These are phyloP conservation scores for Irpex sp. DNA, from an alignment of 1,284 basidiomycete genomes.

Conservation along the genomic window DNA sequence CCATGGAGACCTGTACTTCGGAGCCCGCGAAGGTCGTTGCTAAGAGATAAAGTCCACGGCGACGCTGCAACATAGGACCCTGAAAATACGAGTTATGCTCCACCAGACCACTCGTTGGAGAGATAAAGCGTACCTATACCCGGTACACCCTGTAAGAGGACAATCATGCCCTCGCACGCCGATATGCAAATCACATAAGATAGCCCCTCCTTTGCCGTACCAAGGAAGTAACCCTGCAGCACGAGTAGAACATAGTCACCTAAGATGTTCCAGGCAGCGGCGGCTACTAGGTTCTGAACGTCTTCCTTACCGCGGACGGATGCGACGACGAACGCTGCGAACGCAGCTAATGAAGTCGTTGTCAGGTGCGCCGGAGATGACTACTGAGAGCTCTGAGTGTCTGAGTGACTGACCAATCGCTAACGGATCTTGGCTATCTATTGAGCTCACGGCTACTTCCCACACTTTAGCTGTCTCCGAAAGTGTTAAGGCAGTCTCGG, in stretches of 20 bases:
- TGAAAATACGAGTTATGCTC: background rate
- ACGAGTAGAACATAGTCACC: constrained; percentile 46
- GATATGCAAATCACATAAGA: constrained; percentile 44
- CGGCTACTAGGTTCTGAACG: constrained; percentile 34
- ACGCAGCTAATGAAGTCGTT: constrained; percentile 36
- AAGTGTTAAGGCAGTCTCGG: background rate
- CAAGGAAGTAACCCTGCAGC: constrained; percentile 36
- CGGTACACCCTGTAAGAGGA: background rate
- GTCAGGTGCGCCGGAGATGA: background rate
- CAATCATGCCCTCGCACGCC: constrained; percentile 45
- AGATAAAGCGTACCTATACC: background rate
- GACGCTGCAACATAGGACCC: background rate
- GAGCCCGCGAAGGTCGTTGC: background rate
- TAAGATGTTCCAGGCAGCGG: constrained; percentile 55
- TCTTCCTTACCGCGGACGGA: constrained; percentile 10
- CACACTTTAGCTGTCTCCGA: constrained; percentile 27
- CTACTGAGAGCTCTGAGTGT: too few relatives aligned
- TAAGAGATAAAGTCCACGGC: background rate
- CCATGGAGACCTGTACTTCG: background rate
- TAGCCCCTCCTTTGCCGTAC: constrained; percentile 41
- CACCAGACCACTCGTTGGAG: background rate
- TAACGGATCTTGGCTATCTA: constrained; percentile 26
- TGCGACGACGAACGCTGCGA: constrained; percentile 44
- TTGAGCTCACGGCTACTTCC: constrained; percentile 24
- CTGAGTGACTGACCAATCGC: constrained; percentile 28